Percentiles rank a stretch among this genome's conserved stretches.
Evolutionary conservation across 192 early-diverging fungal genomes (phyloP).

Genomic region (Backusella circina): DNA sequence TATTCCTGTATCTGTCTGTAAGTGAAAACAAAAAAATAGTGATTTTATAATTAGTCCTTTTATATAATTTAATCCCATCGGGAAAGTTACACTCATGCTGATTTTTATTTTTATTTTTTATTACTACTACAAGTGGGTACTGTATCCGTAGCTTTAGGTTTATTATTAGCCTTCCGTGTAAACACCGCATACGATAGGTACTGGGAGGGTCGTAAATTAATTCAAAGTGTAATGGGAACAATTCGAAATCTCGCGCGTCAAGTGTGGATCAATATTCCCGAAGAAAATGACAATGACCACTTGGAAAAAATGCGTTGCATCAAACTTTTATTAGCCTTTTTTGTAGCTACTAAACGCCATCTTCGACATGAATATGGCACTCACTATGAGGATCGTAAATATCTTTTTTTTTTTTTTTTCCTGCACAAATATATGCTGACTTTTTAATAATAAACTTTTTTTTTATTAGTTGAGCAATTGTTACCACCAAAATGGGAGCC

Average conservation of each 20-base stretch:
- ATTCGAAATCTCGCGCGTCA: constrained; percentile 68
- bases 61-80: neutral
- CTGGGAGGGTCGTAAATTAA: constrained; percentile 73
- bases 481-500: constrained; percentile 24
- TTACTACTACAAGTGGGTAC: constrained; percentile 35
- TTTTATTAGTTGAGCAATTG: constrained; percentile 18
- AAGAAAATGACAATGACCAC: constrained; percentile 41
- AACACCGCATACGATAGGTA: constrained; percentile 75
- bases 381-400: constrained; percentile 47
- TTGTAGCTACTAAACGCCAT: constrained; percentile 56
- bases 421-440: neutral
- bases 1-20: constrained; percentile 22
- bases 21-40: neutral
- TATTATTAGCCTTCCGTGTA: constrained; percentile 81
- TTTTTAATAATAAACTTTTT: neutral
- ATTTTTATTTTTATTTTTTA: neutral
- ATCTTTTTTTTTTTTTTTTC: neutral
- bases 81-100: neutral
- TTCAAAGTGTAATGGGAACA: constrained; percentile 56
- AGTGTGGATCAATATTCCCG: constrained; percentile 62
- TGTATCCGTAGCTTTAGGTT: constrained; percentile 53
- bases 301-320: constrained; percentile 51
- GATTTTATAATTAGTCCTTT: neutral
- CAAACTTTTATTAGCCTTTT: constrained; percentile 52
- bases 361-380: constrained; percentile 60